Percentiles rank a stretch among this genome's conserved stretches.
Conservation (phyloP, 805 yeast genomes). For the Ogataea haglerorum region DNA sequence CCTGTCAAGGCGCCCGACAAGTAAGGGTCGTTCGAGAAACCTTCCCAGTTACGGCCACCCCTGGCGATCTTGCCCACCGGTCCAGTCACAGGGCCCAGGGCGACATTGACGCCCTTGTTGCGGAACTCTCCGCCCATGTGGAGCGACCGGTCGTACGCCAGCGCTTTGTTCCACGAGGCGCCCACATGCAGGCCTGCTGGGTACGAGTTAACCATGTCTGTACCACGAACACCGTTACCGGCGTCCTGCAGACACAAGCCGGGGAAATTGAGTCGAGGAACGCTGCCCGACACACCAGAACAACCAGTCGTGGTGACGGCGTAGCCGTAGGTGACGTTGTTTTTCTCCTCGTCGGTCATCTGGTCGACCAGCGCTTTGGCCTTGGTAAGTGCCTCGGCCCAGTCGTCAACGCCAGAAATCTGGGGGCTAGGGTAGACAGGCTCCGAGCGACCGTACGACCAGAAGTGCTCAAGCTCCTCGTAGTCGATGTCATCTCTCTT, state of each 20-base stretch:
- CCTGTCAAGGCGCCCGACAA: conserved; percentile 54
- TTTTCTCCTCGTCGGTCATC: conserved; percentile 57
- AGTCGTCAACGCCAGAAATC: conserved; percentile 29
- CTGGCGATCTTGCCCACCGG: conserved; percentile 61
- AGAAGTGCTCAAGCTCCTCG: conserved; percentile 9
- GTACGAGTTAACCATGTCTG: conserved; percentile 54
- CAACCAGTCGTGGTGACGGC: conserved; percentile 7
- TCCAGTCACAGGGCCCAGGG: conserved; percentile 56
- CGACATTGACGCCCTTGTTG: conserved; percentile 51
- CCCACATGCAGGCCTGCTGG: conserved; percentile 61
- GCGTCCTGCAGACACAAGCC: conserved; percentile 61
- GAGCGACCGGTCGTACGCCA: conserved; percentile 50
- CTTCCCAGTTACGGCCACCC: conserved; percentile 66
- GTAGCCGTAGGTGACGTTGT: conserved; percentile 55
- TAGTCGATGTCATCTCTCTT: conserved; percentile 4
- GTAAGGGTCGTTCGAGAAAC: conserved; percentile 61
- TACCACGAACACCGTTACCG: conserved; percentile 55
- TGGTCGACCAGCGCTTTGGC: conserved; percentile 54
- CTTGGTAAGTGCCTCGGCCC: conserved; percentile 56
- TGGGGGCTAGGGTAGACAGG: conserved; percentile 21
- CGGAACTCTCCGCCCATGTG: conserved; percentile 56
- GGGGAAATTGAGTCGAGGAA: conserved; percentile 55
- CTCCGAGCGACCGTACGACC: conserved; percentile 20
- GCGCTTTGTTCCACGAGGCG: conserved; percentile 51
- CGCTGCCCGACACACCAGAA: conserved; percentile 55